phyloP scores from a whole-genome alignment of 768 basidiomycete species.

The Saitozyma sp. region DNA sequence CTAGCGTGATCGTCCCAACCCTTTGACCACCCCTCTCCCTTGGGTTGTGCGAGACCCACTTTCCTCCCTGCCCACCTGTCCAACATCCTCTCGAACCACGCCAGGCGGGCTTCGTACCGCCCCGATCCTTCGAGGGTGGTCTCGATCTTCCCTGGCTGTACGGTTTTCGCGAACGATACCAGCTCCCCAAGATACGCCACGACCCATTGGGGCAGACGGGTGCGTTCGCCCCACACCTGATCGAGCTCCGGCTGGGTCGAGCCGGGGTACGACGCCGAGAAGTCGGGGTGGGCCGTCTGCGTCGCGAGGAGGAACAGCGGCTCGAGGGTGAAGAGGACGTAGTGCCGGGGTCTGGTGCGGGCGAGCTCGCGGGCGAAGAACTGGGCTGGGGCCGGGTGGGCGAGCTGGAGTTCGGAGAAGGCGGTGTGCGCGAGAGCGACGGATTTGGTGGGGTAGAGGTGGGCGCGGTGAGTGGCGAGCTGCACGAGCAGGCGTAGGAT shows the following conservation, averaged over 20 bases:
- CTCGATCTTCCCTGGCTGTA: slow-evolving; percentile 8
- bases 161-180: slow-evolving; percentile 5
- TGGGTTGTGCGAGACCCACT: neutral
- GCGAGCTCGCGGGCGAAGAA: slow-evolving; percentile 10
- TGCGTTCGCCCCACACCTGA: no score
- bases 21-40: no score
- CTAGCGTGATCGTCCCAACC: no score
- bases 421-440: neutral
- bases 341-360: slow-evolving; percentile 17
- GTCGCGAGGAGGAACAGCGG: slow-evolving; percentile 18
- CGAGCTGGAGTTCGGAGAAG: neutral
- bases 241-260: no score
- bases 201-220: neutral
- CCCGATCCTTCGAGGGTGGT: slow-evolving; percentile 8
- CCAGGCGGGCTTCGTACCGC: slow-evolving; percentile 7
- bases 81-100: slow-evolving; percentile 17
- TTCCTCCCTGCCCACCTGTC: neutral
- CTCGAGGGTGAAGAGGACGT: slow-evolving; percentile 22
- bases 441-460: slow-evolving; percentile 8
- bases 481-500: neutral
- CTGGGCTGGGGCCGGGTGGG: slow-evolving; percentile 2
- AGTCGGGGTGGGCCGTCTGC: neutral
- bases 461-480: slow-evolving; percentile 14
- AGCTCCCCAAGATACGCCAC: slow-evolving; percentile 3
- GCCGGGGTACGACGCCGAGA: no score